Conservation (phyloP, 1,284 basidiomycete species). For the Rhizopogon parksii region DNA sequence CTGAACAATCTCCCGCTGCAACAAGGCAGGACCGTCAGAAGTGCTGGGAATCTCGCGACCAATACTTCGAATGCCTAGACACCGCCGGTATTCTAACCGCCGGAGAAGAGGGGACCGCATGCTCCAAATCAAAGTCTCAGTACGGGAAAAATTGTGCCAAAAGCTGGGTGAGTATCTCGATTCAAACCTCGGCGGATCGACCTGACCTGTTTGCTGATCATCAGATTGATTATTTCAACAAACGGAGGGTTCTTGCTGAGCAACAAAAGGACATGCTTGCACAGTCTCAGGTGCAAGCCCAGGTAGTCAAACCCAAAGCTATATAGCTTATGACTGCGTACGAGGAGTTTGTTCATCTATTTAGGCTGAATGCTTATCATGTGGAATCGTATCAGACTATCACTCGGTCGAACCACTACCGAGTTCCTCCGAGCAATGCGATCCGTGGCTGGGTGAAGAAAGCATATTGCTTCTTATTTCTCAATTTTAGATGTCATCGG, state of each 20-base stretch:
- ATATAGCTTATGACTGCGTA: neutral
- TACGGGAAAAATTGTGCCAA: conserved; percentile 70
- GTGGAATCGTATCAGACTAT: neutral
- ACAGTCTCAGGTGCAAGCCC: conserved; percentile 46
- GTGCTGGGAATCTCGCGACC: conserved; percentile 75
- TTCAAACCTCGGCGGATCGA: neutral
- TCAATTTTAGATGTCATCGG: neutral
- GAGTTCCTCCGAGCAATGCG: neutral
- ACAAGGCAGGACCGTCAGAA: conserved; percentile 53
- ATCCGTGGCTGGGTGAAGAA: neutral
- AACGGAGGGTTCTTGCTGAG: conserved; percentile 66
- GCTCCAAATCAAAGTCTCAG: conserved; percentile 40
- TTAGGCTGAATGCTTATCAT: neutral
- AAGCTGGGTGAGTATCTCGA: conserved; percentile 63
- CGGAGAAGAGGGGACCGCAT: conserved; percentile 56
- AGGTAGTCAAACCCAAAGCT: conserved; percentile 31
- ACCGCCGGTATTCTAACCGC: conserved; percentile 55
- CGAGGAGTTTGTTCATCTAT: neutral
- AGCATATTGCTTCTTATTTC: neutral
- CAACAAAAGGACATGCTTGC: conserved; percentile 62
- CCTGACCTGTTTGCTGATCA: neutral
- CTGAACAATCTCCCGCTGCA: conserved; percentile 36
- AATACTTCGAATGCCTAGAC: conserved; percentile 74
- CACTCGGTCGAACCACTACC: neutral
- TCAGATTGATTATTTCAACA: conserved; percentile 82